phyloP scores from a whole-genome alignment of 2,329 filamentous ascomycete genomes.

The Sarocladium strictum region DNA sequence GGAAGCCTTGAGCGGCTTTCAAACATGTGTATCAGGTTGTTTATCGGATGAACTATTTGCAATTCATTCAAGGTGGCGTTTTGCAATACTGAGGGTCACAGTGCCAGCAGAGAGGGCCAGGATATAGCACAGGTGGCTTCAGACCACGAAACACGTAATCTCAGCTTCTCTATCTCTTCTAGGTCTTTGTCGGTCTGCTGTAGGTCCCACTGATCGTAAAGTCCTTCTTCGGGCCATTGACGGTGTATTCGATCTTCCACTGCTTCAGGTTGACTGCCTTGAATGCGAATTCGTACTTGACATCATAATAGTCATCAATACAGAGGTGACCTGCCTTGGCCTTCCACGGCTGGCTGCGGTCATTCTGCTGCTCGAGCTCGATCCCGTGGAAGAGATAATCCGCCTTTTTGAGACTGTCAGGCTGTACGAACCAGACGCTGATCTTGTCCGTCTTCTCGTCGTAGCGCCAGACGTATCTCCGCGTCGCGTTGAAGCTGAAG shows the following conservation, averaged over 20 bases:
- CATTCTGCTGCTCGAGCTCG: constrained; percentile 45
- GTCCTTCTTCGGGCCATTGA: constrained; percentile 68
- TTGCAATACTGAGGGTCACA: no score
- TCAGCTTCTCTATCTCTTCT: no score
- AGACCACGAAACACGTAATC: no score
- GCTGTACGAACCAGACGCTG: constrained; percentile 68
- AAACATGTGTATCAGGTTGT: no score
- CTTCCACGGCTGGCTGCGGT: constrained; percentile 43
- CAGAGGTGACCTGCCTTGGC: constrained; percentile 66
- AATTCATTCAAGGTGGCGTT: no score
- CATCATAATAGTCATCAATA: constrained; percentile 65
- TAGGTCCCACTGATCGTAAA: constrained; percentile 56
- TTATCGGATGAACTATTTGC: no score
- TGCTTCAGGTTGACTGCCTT: constrained; percentile 47
- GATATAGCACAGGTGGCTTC: no score
- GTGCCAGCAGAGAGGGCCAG: no score
- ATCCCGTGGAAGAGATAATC: constrained; percentile 73
- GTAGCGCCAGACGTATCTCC: constrained; percentile 70
- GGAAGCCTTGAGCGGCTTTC: constrained; percentile 18
- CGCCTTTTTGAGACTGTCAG: constrained; percentile 53
- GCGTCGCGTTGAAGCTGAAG: constrained; percentile 51
- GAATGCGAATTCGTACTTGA: constrained; percentile 62
- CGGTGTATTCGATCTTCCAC: constrained; percentile 59
- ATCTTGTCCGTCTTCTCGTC: constrained; percentile 52
- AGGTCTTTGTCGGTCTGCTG: constrained; percentile 25